Percentiles rank a stretch among this genome's conserved stretches.
Evolutionary conservation across 495 filamentous ascomycete species (phyloP).

Genomic region (Annulohypoxylon maeteangense): DNA sequence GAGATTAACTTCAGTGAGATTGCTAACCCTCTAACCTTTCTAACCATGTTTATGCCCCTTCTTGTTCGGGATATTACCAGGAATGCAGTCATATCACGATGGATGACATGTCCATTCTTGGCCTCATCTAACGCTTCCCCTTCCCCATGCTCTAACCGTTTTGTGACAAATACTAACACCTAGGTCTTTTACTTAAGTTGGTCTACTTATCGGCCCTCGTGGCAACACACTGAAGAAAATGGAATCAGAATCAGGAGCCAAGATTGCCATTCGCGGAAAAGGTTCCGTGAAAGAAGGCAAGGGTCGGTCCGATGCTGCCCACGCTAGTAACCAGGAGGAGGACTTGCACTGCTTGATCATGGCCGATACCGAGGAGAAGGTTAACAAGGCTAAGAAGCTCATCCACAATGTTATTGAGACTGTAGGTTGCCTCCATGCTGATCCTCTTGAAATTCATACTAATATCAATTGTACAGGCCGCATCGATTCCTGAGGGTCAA

Average conservation of each 20-base stretch:
- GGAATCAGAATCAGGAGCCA: constrained; percentile 95
- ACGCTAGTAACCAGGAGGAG: constrained; percentile 99
- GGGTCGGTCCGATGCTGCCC: constrained; percentile 96
- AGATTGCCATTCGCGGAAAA: constrained; percentile 99
- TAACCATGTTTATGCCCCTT: constrained; percentile 67
- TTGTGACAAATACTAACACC: constrained; percentile 82
- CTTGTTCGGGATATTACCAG: constrained; percentile 52
- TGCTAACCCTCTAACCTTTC: constrained; percentile 95
- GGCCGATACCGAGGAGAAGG: constrained; percentile 98
- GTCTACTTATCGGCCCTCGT: constrained; percentile 99
- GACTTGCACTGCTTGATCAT: constrained; percentile 99
- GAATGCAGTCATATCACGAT: constrained; percentile 44
- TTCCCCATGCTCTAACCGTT: constrained; percentile 52
- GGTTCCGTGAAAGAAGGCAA: constrained; percentile 99
- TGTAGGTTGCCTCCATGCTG: constrained; percentile 64
- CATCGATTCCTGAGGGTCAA: constrained; percentile 96
- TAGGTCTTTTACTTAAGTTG: constrained; percentile 95
- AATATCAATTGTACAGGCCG: constrained; percentile 71
- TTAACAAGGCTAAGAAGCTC: constrained; percentile 96
- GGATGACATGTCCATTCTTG: constrained; percentile 45
- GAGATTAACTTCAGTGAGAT: constrained; percentile 99
- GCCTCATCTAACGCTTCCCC: constrained; percentile 53
- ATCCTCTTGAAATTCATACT: constrained; percentile 22
- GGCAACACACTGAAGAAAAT: constrained; percentile 99
- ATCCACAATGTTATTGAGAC: constrained; percentile 99